These are phyloP conservation scores for Fusarium sp. DNA, from an alignment of 2,329 filamentous ascomycete species.

Conservation along the genomic window DNA sequence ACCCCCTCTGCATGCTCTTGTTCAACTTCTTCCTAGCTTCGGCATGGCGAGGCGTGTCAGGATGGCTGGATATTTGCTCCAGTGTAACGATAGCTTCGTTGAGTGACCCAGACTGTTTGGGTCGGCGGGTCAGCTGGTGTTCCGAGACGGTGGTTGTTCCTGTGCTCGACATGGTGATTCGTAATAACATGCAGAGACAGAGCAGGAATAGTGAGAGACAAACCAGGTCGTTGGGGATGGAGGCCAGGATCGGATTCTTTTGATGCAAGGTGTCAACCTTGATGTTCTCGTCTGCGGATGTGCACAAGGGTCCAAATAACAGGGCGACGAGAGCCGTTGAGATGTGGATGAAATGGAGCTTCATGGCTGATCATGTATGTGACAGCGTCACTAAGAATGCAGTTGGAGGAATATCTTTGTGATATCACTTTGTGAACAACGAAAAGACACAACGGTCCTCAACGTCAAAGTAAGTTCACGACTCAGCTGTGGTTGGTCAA, in stretches of 20 bases:
- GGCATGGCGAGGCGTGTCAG: slow-evolving; percentile 46
- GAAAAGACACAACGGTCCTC: not conserved
- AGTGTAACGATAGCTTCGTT: slow-evolving; percentile 45
- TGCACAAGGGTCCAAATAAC: slow-evolving; percentile 8
- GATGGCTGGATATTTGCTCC: slow-evolving; percentile 39
- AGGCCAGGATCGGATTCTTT: slow-evolving; percentile 24
- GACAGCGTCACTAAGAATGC: not conserved
- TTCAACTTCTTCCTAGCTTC: slow-evolving; percentile 51
- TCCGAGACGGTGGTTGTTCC: not conserved
- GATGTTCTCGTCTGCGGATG: slow-evolving; percentile 23
- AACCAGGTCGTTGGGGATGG: slow-evolving; percentile 32
- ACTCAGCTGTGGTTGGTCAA: not conserved
- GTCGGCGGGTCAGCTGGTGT: slow-evolving; percentile 16
- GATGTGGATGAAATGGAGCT: not conserved
- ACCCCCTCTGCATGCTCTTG: slow-evolving; percentile 46
- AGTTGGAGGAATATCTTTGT: not conserved
- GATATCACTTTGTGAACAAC: slow-evolving; percentile 1
- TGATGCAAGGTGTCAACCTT: slow-evolving; percentile 19
- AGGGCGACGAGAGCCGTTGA: slow-evolving; percentile 19
- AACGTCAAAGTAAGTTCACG: slow-evolving; percentile 8
- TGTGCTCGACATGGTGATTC: not conserved
- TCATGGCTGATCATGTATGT: slow-evolving; percentile 14
- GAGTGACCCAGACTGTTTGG: slow-evolving; percentile 22
- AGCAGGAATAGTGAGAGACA: slow-evolving; percentile 23
- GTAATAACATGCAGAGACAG: not conserved